A percentile compares a stretch with the other conserved stretches of the same genome.
phyloP scores from a whole-genome alignment of 352 stramenopile genomes.

The Albugo laibachii region DNA sequence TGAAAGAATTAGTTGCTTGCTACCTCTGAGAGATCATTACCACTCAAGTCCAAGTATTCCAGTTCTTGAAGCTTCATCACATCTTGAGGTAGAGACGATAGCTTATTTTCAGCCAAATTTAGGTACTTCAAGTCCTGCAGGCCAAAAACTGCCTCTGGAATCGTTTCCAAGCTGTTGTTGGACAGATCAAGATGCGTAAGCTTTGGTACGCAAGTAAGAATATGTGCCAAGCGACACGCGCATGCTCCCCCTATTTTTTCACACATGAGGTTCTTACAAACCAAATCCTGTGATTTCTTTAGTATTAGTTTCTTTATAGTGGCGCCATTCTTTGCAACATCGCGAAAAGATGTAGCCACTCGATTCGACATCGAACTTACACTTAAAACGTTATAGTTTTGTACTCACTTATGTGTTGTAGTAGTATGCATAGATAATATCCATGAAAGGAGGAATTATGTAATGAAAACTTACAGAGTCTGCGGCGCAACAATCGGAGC shows the following conservation, averaged over 20 bases:
- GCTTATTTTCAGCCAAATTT: slow-evolving; percentile 40
- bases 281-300: slow-evolving; percentile 51
- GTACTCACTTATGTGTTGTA: slow-evolving; percentile 14
- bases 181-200: slow-evolving; percentile 53
- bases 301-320: slow-evolving; percentile 30
- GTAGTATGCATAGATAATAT: slow-evolving; percentile 70
- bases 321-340: neutral
- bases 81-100: slow-evolving; percentile 22
- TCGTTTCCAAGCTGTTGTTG: slow-evolving; percentile 43
- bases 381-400: no score
- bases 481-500: slow-evolving; percentile 45
- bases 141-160: slow-evolving; percentile 64
- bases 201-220: slow-evolving; percentile 45
- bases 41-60: slow-evolving; percentile 32
- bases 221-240: slow-evolving; percentile 59
- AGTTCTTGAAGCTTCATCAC: slow-evolving; percentile 28
- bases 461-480: slow-evolving; percentile 76
- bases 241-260: slow-evolving; percentile 75
- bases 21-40: slow-evolving; percentile 27
- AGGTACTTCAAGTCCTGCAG: slow-evolving; percentile 33
- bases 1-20: slow-evolving; percentile 20
- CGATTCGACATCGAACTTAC: neutral
- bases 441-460: slow-evolving; percentile 67
- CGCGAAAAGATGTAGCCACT: neutral
- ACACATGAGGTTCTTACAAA: slow-evolving; percentile 86